Evolutionary conservation across 306 rosid species (phyloP), one percentile per base, ranked within the genome.

Genomic region (Vachellia collinsii): DNA sequence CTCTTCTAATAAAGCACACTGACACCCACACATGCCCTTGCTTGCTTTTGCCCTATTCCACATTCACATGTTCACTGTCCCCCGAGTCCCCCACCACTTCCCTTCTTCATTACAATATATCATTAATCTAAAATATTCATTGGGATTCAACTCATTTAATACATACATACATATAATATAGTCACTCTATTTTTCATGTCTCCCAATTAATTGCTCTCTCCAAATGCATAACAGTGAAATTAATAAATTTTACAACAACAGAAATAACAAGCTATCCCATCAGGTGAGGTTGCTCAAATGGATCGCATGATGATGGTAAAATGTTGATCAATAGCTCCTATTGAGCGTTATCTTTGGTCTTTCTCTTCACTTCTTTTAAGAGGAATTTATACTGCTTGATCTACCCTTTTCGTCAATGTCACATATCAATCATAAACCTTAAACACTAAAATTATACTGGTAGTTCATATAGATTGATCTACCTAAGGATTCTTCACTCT

Each of bases 11-110:
- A 88, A 90, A 89, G 94, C 88, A 89, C 84, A 79, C 97, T 94
- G 94, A 92, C 97, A 92, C 87, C 88, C 78, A 87, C 95, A 90
- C 97, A 91, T 91, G 98, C 93, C 87, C 79, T 79, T 92, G 94
- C 91, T 51, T 51, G 58, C 58, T 50, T 83, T 58, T 58, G 13
- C 91, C 94, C 86, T 80, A 66, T 86, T 87, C 90, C 90, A 90
- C 88, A 70, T 84, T 90, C 92, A 89, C 92, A 88, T 88, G 96
- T 73, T 89, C 69, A 86, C 84, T 90, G 90, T 90, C 91, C 90
- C 79, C 91, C 69, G 53, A 53, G 58, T 64, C 83, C 76, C 83
- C 79, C 82, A 44, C 85, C 85, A 54, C 86, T 73, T 1, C 12
- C 6, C 63, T 56, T 56, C 63, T 56, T 72, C 79, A 75, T 77